Evolutionary conservation across 1,139 yeast species (phyloP).

Genomic region (Blastobotrys ciferrii): DNA sequence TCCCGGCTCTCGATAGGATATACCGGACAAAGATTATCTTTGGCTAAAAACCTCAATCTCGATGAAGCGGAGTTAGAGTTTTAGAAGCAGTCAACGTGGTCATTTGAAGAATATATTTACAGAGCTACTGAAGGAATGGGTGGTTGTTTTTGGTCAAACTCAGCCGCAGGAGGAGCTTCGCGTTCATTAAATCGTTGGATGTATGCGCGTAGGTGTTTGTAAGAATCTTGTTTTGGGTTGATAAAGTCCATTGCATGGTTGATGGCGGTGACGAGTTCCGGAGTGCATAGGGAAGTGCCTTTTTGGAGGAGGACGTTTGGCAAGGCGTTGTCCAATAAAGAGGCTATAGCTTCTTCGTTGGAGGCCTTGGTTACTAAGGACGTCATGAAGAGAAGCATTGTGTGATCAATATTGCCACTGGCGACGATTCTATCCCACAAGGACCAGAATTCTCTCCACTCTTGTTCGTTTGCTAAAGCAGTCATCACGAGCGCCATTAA

Average conservation of each 20-base stretch:
- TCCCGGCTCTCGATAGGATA: no score
- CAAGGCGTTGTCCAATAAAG: conserved; percentile 28
- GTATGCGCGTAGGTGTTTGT: conserved; percentile 24
- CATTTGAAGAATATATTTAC: no score
- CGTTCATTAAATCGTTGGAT: conserved; percentile 8
- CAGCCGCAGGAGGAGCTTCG: conserved; percentile 2
- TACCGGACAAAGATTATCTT: no score
- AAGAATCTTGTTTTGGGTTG: conserved; percentile 27
- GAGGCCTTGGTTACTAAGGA: conserved; percentile 35
- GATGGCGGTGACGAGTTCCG: conserved; percentile 21
- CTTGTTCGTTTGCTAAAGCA: conserved; percentile 39
- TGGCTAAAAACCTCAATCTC: no score
- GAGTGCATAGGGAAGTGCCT: conserved; percentile 19
- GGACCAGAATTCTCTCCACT: conserved; percentile 40
- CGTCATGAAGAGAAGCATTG: conserved; percentile 28
- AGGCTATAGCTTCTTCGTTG: conserved; percentile 26
- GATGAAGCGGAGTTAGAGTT: no score
- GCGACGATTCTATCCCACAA: conserved; percentile 31
- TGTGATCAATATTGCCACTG: conserved; percentile 22
- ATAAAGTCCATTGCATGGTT: conserved; percentile 24
- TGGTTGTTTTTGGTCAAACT: neutral
- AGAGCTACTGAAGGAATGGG: neutral
- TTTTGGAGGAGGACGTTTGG: conserved; percentile 21
- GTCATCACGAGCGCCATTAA: conserved; percentile 38
- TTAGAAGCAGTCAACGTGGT: no score